Percentiles rank a stretch among this genome's conserved stretches.
These are phyloP conservation scores for Aspergillus ruber DNA, from an alignment of 2,329 filamentous ascomycete species.

Conservation along the genomic window DNA sequence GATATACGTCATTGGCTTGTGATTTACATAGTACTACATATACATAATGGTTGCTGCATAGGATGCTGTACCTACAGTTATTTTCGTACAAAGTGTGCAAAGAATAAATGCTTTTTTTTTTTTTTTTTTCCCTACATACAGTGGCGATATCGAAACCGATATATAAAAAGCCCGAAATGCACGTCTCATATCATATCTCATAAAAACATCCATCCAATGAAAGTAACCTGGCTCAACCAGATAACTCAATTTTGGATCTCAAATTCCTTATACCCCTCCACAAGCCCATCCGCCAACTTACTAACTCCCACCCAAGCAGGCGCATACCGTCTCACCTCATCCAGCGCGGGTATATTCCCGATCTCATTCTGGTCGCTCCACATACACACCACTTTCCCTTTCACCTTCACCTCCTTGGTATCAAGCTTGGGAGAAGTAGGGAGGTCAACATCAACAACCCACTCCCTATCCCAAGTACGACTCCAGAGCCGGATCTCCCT, in stretches of 20 bases:
- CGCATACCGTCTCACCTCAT: slow-evolving; percentile 69
- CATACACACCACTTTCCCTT: slow-evolving; percentile 66
- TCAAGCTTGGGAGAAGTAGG: not conserved
- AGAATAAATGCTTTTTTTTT: too few species aligned
- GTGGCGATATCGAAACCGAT: too few species aligned
- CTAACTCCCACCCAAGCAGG: slow-evolving; percentile 74
- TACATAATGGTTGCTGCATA: too few species aligned
- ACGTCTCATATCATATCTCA: too few species aligned
- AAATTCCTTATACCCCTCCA: slow-evolving; percentile 71
- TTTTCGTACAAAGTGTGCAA: too few species aligned
- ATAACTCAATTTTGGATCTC: slow-evolving; percentile 40
- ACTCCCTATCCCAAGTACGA: slow-evolving; percentile 68
- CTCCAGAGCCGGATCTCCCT: slow-evolving; percentile 73
- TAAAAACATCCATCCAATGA: too few species aligned
- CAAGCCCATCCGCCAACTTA: slow-evolving; percentile 70
- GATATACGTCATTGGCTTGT: too few species aligned
- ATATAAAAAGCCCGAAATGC: too few species aligned
- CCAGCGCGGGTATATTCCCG: slow-evolving; percentile 71
- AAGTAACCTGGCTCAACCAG: too few species aligned
- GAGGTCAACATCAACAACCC: slow-evolving; percentile 68
- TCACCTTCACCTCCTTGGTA: slow-evolving; percentile 39
- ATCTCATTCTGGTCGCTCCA: slow-evolving; percentile 79
- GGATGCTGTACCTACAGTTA: too few species aligned
- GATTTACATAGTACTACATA: too few species aligned
- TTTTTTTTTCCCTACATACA: too few species aligned